Conservation (phyloP, 2,329 filamentous ascomycete species). For the Botryosphaeria dothidea region DNA sequence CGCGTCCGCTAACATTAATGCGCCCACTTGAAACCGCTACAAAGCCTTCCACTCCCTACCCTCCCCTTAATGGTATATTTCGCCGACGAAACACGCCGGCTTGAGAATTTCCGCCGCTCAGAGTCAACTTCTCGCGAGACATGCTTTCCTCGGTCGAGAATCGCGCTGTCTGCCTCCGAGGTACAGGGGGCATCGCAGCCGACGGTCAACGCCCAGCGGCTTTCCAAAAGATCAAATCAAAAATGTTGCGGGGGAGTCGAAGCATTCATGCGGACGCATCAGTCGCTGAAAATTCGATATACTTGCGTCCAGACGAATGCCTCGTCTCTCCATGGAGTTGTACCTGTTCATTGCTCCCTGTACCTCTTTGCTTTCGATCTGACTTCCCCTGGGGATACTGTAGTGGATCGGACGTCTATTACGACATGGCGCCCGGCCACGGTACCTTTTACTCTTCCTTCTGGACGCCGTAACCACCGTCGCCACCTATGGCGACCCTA, state of each 20-base stretch:
- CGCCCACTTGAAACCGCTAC: conserved; percentile 4
- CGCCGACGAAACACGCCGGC: conserved; percentile 11
- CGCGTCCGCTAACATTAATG: conserved; percentile 2
- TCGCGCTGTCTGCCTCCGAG: neutral
- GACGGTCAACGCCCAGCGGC: too few relatives aligned
- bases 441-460: neutral
- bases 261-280: too few relatives aligned
- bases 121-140: conserved; percentile 4
- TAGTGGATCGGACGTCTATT: conserved; percentile 8
- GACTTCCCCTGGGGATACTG: neutral
- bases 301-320: too few relatives aligned
- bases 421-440: neutral
- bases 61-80: conserved; percentile 11
- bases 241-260: too few relatives aligned
- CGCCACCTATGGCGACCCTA: neutral
- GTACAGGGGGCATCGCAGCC: too few relatives aligned
- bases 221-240: too few relatives aligned
- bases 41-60: neutral
- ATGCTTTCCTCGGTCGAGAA: neutral
- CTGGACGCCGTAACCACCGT: neutral
- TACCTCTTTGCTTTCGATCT: neutral
- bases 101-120: conserved; percentile 9
- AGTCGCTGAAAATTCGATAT: too few relatives aligned
- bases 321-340: too few relatives aligned
- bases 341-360: too few relatives aligned